Conservation (phyloP, 495 filamentous ascomycete species). For the Rostrohypoxylon terebratum region DNA sequence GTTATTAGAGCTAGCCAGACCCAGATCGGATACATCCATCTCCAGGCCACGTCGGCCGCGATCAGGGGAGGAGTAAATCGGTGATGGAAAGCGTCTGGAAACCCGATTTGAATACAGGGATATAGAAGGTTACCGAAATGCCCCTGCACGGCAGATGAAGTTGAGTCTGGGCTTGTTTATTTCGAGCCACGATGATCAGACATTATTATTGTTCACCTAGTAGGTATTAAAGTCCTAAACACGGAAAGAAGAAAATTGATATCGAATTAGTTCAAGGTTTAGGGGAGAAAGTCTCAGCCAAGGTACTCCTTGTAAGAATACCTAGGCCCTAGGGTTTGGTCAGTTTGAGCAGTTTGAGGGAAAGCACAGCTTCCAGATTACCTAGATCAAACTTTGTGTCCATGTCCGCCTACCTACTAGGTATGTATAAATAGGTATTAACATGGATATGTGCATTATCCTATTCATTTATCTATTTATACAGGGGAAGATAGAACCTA, state of each 20-base stretch:
- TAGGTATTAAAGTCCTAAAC: neutral
- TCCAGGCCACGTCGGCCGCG: constrained; percentile 13
- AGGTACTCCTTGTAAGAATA: neutral
- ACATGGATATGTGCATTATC: constrained; percentile 14
- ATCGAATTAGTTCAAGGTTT: neutral
- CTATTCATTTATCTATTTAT: neutral
- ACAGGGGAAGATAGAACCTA: neutral
- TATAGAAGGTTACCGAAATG: constrained; percentile 19
- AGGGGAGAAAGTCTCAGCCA: neutral
- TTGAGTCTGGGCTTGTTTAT: constrained; percentile 10
- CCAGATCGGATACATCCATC: constrained; percentile 19
- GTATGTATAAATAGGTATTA: too few relatives aligned
- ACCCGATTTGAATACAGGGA: constrained; percentile 28
- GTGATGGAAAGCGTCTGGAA: constrained; percentile 30
- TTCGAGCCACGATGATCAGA: constrained; percentile 6
- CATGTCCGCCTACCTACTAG: constrained; percentile 6
- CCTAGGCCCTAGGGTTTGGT: constrained; percentile 14
- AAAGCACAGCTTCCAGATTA: constrained; percentile 9
- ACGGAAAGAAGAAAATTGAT: constrained; percentile 1
- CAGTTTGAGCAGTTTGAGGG: constrained; percentile 7
- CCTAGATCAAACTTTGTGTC: constrained; percentile 6
- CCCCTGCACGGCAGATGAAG: constrained; percentile 39
- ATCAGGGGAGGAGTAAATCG: constrained; percentile 14
- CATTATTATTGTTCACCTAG: constrained; percentile 17
- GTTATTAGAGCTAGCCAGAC: constrained; percentile 11